Evolutionary conservation across 1,284 basidiomycete genomes (phyloP).

Genomic region (Cryptococcus neoformans): DNA sequence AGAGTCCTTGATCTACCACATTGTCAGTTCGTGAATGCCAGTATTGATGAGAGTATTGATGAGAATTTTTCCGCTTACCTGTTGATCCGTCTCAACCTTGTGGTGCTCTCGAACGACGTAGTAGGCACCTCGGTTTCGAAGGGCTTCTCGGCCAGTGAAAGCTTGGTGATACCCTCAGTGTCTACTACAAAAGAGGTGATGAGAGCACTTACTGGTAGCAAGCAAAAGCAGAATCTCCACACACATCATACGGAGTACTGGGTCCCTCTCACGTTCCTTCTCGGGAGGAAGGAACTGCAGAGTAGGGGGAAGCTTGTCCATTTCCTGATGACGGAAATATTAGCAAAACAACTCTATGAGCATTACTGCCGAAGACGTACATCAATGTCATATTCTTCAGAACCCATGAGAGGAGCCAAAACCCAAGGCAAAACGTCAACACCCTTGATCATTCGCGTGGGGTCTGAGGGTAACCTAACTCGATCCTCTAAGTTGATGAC

Average conservation of each 20-base stretch:
- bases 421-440: slow-evolving; percentile 79
- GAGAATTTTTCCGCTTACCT: slow-evolving; percentile 49
- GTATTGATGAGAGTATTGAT: background rate
- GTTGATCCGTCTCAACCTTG: slow-evolving; percentile 72
- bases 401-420: slow-evolving; percentile 86
- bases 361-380: slow-evolving; percentile 48
- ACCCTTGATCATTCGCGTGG: slow-evolving; percentile 59
- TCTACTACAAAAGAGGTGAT: background rate
- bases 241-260: slow-evolving; percentile 74
- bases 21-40: slow-evolving; percentile 23
- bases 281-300: slow-evolving; percentile 84
- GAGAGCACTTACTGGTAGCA: slow-evolving; percentile 61
- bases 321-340: slow-evolving; percentile 58
- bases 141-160: slow-evolving; percentile 76
- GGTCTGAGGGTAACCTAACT: slow-evolving; percentile 44
- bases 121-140: slow-evolving; percentile 81
- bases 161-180: slow-evolving; percentile 37
- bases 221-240: slow-evolving; percentile 86
- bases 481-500: slow-evolving; percentile 32
- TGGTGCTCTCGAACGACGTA: slow-evolving; percentile 80
- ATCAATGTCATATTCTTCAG: slow-evolving; percentile 89
- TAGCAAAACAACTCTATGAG: background rate
- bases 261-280: slow-evolving; percentile 80
- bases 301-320: slow-evolving; percentile 77
- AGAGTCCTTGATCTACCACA: slow-evolving; percentile 56